Evolutionary conservation across 352 stramenopile genomes (phyloP), one percentile per base, ranked within the genome.

Genomic region (Globisporangium rhizosaccharum): DNA sequence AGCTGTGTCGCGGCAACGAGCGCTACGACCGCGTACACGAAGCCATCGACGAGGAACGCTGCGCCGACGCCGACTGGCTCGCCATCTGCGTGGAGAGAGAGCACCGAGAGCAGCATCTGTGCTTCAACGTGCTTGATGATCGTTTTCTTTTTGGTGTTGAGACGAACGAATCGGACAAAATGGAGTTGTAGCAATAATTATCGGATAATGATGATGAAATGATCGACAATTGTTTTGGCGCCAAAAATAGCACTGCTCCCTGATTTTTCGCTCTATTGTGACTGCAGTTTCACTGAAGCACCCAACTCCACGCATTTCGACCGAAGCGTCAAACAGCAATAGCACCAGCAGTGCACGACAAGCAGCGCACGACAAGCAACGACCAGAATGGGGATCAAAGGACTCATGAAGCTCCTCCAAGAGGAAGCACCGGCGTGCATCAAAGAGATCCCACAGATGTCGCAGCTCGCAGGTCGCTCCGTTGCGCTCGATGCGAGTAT

Each of bases 401-500:
- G 96, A 11, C 78, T 99, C 52, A 99, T 98, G 70, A 99, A 99
- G 78, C 82, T 99, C 51, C 80, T 99, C 26, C 94, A 96, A 50
- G 96, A 99, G 66, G 96, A 99, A 77, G 96, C 96, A 49, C 97
- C 97, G 4, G 90, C 95, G 60, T 97, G 95, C 66, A 96, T 98
- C 71, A 96, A 96, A 66, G 92, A 98, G 72, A 85, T 97, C 37
- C 87, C 94, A 63, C 82, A 97, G 63, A 97, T 96, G 70, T 96
- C 87, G n/a, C 85, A 91, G 37, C 76, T 97, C 25, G 97, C 97
- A 0, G 97, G 97, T 23, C 88, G 96, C 39, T 96, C 97, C 54
- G 91, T 99, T 48, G 97, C 97, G 18, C 96, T 99, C 59, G 97
- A 99, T 82, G 97, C 97, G 30, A 98, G 90, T 56, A 99, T 99